Evolutionary conservation across 257 asterid genomes (phyloP), one percentile per base, ranked within the genome.

Genomic region (Echium plantagineum): DNA sequence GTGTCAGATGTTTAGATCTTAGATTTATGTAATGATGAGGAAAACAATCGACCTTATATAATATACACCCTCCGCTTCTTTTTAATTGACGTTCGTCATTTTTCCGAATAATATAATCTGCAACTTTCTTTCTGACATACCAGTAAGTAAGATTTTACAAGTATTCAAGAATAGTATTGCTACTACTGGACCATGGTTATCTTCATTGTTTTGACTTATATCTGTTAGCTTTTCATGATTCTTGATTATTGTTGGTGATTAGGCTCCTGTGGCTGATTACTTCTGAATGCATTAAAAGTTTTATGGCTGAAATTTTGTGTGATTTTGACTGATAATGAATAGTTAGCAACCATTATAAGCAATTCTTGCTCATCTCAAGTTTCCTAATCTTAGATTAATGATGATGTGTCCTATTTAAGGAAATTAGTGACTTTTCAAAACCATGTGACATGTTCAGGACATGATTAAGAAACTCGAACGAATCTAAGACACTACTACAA

Each of bases 1-100:
- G 75, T 83, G 96, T 85, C 97, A 85, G 95, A 72, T 65, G 38
- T 3, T 56, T 81, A 79, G 85, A 85, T 85, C 90, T 85, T 82
- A 80, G 89, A 83, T 80, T 73, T 74, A 62, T 66, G 62, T 63
- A 57, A 42, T 10, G 17, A 10, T 42, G 49, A 42, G 16, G 12
- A 42, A 42, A 42, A 10, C 49, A 42, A 42, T 42, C 49, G 13
- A 42, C 0, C 17, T 3, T 42, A 12, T 42, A 42, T 28, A 1
- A 28, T 28, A 28, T 3, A 28, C 32, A 28, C 3, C 1, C 26
- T 24, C 26, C 26, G 2, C 0, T 28, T 28, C 7, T 28, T 28
- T 3, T 3, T 28, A 28, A 28, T 28, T 28, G 32, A 28, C 32
- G 4, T 28, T 28, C 5, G 26, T 3, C 7, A 6, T 28, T 28